Evolutionary conservation across 139 green algal species (phyloP).

Genomic region (Protoeuglena noctilucae): DNA sequence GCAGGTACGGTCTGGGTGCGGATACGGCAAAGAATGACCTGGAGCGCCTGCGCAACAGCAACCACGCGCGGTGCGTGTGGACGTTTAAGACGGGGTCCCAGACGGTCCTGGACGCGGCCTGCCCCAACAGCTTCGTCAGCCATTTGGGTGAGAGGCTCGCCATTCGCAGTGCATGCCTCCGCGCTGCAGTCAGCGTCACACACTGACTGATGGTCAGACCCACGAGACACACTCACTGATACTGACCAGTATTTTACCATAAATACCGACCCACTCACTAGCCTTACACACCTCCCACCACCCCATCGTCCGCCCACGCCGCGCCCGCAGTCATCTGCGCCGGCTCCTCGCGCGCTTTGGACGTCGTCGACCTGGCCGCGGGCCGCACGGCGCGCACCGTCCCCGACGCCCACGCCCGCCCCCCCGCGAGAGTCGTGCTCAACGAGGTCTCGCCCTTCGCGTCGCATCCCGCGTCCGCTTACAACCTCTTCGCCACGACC

Average conservation of each 20-base stretch:
- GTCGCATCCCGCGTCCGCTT: conserved; percentile 17
- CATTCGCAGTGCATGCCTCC: conserved; percentile 21
- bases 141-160: conserved; percentile 12
- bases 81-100: not conserved
- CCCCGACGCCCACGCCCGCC: conserved; percentile 1
- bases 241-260: conserved; percentile 1
- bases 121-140: conserved; percentile 29
- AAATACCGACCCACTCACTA: not conserved
- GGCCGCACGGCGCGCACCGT: not conserved
- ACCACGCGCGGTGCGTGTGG: not conserved
- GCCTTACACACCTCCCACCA: conserved; percentile 3
- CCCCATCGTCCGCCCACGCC: conserved; percentile 13
- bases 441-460: conserved; percentile 5
- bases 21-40: conserved; percentile 26
- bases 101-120: conserved; percentile 9
- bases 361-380: conserved; percentile 6
- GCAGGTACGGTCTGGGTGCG: conserved; percentile 25
- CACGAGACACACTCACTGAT: not conserved
- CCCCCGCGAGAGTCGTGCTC: not conserved
- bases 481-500: conserved; percentile 34
- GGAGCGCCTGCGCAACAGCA: conserved; percentile 19
- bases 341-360: not conserved
- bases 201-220: not conserved
- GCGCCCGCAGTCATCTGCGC: not conserved
- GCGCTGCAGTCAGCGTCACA: conserved; percentile 13